Conservation (phyloP, 2,329 filamentous ascomycete genomes). For the Beauveria sp. region DNA sequence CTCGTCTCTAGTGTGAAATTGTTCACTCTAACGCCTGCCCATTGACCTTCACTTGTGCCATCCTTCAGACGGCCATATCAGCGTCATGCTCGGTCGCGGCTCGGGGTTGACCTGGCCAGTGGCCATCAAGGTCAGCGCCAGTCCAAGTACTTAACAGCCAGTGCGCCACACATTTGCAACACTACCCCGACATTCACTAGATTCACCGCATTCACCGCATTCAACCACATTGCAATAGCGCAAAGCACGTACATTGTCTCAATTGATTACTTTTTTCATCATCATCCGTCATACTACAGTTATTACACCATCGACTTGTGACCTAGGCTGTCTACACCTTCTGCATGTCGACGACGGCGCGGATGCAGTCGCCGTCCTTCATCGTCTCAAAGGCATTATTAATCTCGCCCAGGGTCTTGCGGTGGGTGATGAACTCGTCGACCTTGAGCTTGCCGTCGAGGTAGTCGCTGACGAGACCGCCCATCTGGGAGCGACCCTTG, state of each 20-base stretch:
- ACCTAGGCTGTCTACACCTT: constrained; percentile 20
- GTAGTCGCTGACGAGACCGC: constrained; percentile 82
- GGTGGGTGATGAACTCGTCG: constrained; percentile 98
- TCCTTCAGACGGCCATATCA: neutral
- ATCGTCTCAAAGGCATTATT: constrained; percentile 88
- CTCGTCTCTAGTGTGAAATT: too few species aligned
- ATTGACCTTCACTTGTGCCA: too few species aligned
- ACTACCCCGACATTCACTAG: too few species aligned
- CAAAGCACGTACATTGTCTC: too few species aligned
- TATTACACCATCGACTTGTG: neutral
- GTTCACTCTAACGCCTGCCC: too few species aligned
- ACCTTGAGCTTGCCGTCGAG: constrained; percentile 87
- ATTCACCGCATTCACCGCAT: too few species aligned
- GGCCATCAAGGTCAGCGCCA: too few species aligned
- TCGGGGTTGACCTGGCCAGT: neutral
- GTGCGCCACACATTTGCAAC: too few species aligned
- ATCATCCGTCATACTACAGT: neutral
- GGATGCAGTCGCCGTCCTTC: constrained; percentile 95
- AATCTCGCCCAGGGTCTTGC: constrained; percentile 73
- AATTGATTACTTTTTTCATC: neutral
- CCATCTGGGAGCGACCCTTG: constrained; percentile 92
- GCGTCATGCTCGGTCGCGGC: neutral
- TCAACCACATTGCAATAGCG: neutral
- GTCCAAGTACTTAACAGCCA: neutral
- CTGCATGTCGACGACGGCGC: constrained; percentile 73